A percentile compares a stretch with the other conserved stretches of the same genome.
These are phyloP conservation scores for Verbena officinalis DNA, from an alignment of 257 asterid species.

Conservation along the genomic window DNA sequence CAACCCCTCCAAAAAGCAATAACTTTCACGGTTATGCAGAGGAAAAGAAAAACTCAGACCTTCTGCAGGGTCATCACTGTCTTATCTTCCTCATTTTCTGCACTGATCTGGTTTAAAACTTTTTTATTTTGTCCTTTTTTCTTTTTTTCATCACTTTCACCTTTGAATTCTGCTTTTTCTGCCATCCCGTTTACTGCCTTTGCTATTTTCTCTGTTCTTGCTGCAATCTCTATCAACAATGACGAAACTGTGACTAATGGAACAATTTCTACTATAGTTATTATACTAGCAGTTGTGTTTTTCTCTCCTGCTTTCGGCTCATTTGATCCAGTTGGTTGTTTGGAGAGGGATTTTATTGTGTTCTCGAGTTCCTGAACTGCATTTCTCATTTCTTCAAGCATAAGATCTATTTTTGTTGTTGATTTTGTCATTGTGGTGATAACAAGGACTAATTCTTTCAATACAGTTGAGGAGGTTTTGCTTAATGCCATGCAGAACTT, in stretches of 20 bases:
- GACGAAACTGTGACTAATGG: slow-evolving; percentile 61
- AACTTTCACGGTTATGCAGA: background rate
- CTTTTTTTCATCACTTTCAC: slow-evolving; percentile 32
- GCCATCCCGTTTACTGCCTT: slow-evolving; percentile 54
- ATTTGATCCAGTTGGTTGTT: slow-evolving; percentile 35
- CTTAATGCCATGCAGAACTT: slow-evolving; percentile 46
- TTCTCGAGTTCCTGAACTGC: slow-evolving; percentile 58
- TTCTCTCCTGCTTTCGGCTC: slow-evolving; percentile 25
- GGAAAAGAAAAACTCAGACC: slow-evolving; percentile 41
- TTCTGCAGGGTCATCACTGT: slow-evolving; percentile 40
- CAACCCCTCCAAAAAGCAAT: slow-evolving; percentile 1
- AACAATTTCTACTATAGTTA: slow-evolving; percentile 51
- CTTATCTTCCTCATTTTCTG: slow-evolving; percentile 35
- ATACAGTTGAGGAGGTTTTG: slow-evolving; percentile 46
- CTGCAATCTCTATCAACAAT: slow-evolving; percentile 65
- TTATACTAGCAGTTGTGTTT: slow-evolving; percentile 12
- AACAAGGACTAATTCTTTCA: slow-evolving; percentile 51
- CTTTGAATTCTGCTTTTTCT: slow-evolving; percentile 57
- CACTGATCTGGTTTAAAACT: slow-evolving; percentile 15
- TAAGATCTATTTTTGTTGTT: slow-evolving; percentile 45
- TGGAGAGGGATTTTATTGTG: slow-evolving; percentile 47
- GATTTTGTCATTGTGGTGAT: slow-evolving; percentile 57
- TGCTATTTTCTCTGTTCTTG: slow-evolving; percentile 54
- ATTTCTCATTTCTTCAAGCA: slow-evolving; percentile 58
- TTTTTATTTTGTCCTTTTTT: slow-evolving; percentile 33